Percentiles rank a stretch among this genome's conserved stretches.
Conservation (phyloP, 2,329 filamentous ascomycete species). For the Cryphonectria radicalis region DNA sequence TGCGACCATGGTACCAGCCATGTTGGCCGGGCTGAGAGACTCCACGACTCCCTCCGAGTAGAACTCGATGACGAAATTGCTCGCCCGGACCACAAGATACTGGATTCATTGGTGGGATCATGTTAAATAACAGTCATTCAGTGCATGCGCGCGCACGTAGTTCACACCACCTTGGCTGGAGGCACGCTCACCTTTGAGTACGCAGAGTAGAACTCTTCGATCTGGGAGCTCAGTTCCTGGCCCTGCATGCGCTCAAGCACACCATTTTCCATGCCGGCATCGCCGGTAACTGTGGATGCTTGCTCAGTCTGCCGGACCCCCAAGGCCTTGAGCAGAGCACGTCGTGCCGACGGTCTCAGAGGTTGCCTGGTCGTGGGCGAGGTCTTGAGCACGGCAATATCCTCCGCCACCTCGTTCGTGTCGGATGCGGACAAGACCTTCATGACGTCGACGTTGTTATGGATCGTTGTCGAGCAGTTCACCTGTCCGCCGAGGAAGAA, state of each 20-base stretch:
- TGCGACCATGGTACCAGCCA: slow-evolving; percentile 30
- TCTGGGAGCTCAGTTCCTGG: slow-evolving; percentile 34
- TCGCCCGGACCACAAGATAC: slow-evolving; percentile 34
- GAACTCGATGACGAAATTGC: slow-evolving; percentile 34
- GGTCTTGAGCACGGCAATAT: slow-evolving; percentile 11
- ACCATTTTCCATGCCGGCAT: slow-evolving; percentile 35
- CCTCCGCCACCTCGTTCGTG: slow-evolving; percentile 2
- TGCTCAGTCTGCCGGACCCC: slow-evolving; percentile 20
- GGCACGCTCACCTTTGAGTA: slow-evolving; percentile 34
- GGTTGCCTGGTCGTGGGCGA: not conserved
- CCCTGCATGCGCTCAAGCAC: slow-evolving; percentile 36
- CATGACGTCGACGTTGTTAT: slow-evolving; percentile 55
- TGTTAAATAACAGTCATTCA: not conserved
- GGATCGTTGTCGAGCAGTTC: slow-evolving; percentile 59
- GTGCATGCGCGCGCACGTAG: too few relatives aligned
- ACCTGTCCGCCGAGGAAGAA: slow-evolving; percentile 63
- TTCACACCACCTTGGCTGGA: not conserved
- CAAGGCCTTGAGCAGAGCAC: slow-evolving; percentile 28
- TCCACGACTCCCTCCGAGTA: slow-evolving; percentile 35
- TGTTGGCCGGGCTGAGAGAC: slow-evolving; percentile 35
- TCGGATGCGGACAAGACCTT: slow-evolving; percentile 22
- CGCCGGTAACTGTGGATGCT: slow-evolving; percentile 26
- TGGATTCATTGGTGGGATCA: not conserved
- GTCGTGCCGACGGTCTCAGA: slow-evolving; percentile 18
- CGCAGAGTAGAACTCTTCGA: slow-evolving; percentile 37